Conservation (phyloP, 2,329 filamentous ascomycete genomes). For the Arthrobotrys sinensis region DNA sequence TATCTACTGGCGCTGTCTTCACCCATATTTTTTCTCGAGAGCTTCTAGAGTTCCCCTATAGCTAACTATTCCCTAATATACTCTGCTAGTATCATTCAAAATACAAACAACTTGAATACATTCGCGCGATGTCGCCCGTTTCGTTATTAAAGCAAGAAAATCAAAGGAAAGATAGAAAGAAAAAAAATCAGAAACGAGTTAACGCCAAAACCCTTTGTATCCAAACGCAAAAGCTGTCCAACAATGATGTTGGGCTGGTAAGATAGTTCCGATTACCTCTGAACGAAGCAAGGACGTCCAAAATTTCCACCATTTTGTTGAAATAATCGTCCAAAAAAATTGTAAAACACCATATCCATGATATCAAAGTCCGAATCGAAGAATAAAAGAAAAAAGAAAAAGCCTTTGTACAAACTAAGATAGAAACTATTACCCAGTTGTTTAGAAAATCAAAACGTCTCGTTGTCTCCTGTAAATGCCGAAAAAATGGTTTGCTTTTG, state of each 20-base stretch:
- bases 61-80: conserved; percentile 3
- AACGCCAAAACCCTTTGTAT: conserved; percentile 60
- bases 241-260: conserved; percentile 34
- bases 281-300: conserved; percentile 13
- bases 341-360: conserved; percentile 58
- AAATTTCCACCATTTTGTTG: conserved; percentile 54
- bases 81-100: conserved; percentile 17
- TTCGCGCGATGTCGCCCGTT: conserved; percentile 20
- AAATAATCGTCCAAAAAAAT: conserved; percentile 21
- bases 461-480: conserved; percentile 60
- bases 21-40: conserved; percentile 11
- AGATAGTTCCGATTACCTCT: conserved; percentile 5
- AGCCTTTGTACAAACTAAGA: conserved; percentile 58
- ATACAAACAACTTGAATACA: conserved; percentile 37
- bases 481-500: conserved; percentile 28
- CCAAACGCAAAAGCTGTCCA: conserved; percentile 23
- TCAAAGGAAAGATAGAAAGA: neutral
- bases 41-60: neutral
- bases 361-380: conserved; percentile 39
- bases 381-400: conserved; percentile 4
- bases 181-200: neutral
- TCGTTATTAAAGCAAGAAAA: conserved; percentile 33
- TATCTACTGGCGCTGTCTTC: conserved; percentile 34
- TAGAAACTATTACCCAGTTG: conserved; percentile 56
- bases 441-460: conserved; percentile 39